Evolutionary conservation across 768 basidiomycete species (phyloP), one percentile per base, ranked within the genome.

Genomic region (Suillus plorans): DNA sequence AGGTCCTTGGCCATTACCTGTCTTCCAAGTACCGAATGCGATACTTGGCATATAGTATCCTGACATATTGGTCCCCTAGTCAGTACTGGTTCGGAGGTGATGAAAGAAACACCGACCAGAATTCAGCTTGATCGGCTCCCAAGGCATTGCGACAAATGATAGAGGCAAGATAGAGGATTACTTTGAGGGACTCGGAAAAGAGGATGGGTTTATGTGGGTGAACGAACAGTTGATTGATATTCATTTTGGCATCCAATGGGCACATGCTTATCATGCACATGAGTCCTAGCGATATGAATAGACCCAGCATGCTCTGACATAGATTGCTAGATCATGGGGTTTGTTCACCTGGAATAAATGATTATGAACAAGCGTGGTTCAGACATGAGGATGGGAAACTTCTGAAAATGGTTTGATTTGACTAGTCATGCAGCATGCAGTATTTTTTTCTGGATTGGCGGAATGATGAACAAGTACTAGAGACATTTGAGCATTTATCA

Each of bases 1-100:
- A 5, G 84, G 73, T 31, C 74, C 77, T 65, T 84, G 81, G 1
- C 87, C 88, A 41, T 84, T 84, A n/a, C 53, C 53, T 36, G 53
- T 55, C 53, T 55, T 55, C 53, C 53, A 55, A 55, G 53, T 55
- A 34, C 53, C 53, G 53, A 55, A 55, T 36, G 20, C 53, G 20
- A 55, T 55, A 5, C 53, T 55, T 34, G 53, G 53, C n/a, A 55
- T 55, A 12, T 55, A 20, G 34, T 55, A 2, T 55, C 53, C 53
- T 55, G 6, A n/a, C 12, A 20, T 34, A n/a, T n/a, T 5, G 13
- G 2, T 13, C 5, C 52, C 36, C 6, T 36, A 7, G 53, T 55
- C 53, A 55, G 5, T n/a, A n/a, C 34, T 1, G 20, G 34, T 55
- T 55, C 6, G 6, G 12, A 36, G 20, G 20, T 12, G 12, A 55